These are phyloP conservation scores for Penicillium pulvis DNA, from an alignment of 495 filamentous ascomycete genomes.

Conservation along the genomic window DNA sequence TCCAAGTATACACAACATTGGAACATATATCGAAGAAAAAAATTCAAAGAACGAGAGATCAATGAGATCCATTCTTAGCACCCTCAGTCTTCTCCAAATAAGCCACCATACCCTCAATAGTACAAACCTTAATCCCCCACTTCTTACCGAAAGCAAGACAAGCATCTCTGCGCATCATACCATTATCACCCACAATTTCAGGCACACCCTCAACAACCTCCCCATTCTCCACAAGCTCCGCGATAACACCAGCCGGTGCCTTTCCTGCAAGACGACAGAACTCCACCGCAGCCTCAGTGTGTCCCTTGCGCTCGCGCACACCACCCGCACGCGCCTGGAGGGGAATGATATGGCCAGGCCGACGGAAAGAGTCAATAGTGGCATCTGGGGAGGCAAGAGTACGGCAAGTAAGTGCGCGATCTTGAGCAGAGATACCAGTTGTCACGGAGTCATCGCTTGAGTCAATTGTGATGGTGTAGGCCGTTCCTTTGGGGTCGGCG, in stretches of 20 bases:
- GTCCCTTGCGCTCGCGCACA: slow-evolving; percentile 74
- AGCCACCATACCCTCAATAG: slow-evolving; percentile 84
- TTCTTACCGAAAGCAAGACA: slow-evolving; percentile 85
- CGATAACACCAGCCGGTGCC: slow-evolving; percentile 75
- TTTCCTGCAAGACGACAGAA: slow-evolving; percentile 82
- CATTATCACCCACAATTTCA: slow-evolving; percentile 59
- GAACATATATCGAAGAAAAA: neutral
- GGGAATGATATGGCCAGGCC: slow-evolving; percentile 91
- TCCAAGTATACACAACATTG: slow-evolving; percentile 12
- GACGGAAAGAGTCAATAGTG: slow-evolving; percentile 62
- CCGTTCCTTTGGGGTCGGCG: slow-evolving; percentile 83
- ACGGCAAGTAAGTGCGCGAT: slow-evolving; percentile 80
- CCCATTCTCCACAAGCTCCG: slow-evolving; percentile 82
- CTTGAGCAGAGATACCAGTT: slow-evolving; percentile 88
- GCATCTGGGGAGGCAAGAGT: slow-evolving; percentile 70
- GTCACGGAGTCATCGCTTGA: slow-evolving; percentile 68
- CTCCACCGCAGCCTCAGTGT: slow-evolving; percentile 91
- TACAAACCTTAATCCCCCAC: slow-evolving; percentile 92
- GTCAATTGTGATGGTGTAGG: slow-evolving; percentile 89
- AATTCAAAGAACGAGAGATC: slow-evolving; percentile 13
- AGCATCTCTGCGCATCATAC: slow-evolving; percentile 91
- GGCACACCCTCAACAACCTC: slow-evolving; percentile 61
- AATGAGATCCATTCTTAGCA: slow-evolving; percentile 43
- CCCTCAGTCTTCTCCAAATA: slow-evolving; percentile 66
- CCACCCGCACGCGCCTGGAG: slow-evolving; percentile 79